Evolutionary conservation across 2,329 filamentous ascomycete genomes (phyloP), one percentile per base, ranked within the genome.

Genomic region (Alternaria gansuensis): DNA sequence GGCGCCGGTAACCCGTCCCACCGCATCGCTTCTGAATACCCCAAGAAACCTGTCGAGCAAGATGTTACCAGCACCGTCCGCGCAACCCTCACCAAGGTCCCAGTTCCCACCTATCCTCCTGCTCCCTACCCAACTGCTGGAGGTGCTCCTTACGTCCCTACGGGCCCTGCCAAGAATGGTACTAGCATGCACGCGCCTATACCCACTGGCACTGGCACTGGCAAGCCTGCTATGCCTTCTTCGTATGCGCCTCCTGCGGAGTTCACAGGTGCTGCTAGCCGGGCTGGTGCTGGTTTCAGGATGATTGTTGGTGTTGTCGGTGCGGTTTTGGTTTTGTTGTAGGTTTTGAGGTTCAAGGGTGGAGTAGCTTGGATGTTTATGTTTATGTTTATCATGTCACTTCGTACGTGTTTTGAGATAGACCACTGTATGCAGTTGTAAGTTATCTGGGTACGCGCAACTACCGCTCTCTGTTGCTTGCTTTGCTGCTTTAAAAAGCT

Each of bases 221-320:
- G 56, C 50, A 44, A 60, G 52, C 60, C 63, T 14, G 53, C 60
- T 14, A 63, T 56, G 58, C 63, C 66, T 21, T 51, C 57, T 8
- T 29, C 34, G 40, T 63, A 59, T 43, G n/a, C 51, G 17, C 60
- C 64, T 37, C 45, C 44, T n/a, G 44, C 64, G 13, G 50, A 62
- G 54, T 74, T 72, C 23, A 62, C 67, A 44, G 72, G 72, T 40
- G 69, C 70, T n/a, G 71, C 68, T 33, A 70, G 63, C 57, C 62
- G 62, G 36, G 51, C 67, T 24, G 50, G 69, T 34, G 58, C 69
- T 31, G 71, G 71, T 0, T 11, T 70, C 55, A 67, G 58, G 51
- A 59, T 59, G 14, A 11, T 68, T 33, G 59, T 63, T 21, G 69
- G 63, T 23, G 40, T 67, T 33, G 50, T 69, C 8, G 69, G 59